A percentile compares a stretch with the other conserved stretches of the same genome.
phyloP scores from a whole-genome alignment of 163 green algal genomes.

The Scenedesmus sp. region DNA sequence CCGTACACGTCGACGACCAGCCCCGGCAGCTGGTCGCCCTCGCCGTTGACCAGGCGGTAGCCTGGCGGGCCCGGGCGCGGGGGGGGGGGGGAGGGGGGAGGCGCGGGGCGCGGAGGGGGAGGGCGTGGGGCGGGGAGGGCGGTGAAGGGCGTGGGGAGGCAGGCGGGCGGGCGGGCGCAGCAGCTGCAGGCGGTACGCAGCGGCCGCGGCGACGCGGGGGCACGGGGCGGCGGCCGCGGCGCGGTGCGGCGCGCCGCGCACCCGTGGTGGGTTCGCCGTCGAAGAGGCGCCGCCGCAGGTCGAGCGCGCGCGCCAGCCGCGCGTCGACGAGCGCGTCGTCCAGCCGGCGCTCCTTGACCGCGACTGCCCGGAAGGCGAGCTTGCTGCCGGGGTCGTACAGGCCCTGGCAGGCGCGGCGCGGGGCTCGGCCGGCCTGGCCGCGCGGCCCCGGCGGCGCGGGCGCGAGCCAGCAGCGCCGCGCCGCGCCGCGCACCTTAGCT shows the following conservation, averaged over 20 bases:
- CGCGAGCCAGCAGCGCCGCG: too few relatives aligned
- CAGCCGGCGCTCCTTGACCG: constrained; percentile 36
- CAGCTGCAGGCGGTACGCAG: too few relatives aligned
- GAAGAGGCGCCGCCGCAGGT: constrained; percentile 37
- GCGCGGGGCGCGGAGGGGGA: not conserved
- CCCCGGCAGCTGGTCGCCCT: constrained; percentile 49
- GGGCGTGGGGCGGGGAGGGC: not conserved
- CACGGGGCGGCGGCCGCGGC: not conserved
- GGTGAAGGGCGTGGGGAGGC: too few relatives aligned
- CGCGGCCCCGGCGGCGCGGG: too few relatives aligned
- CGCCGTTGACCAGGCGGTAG: constrained; percentile 51
- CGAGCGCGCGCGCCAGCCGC: constrained; percentile 22
- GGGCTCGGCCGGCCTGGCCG: too few relatives aligned
- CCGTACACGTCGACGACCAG: constrained; percentile 51
- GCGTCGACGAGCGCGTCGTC: constrained; percentile 34
- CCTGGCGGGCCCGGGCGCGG: not conserved
- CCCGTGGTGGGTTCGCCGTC: constrained; percentile 21
- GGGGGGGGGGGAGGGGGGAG: not conserved
- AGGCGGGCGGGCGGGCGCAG: too few relatives aligned
- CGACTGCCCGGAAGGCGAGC: constrained; percentile 30
- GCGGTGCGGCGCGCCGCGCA: too few relatives aligned
- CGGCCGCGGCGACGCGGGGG: too few relatives aligned
- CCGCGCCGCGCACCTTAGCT: constrained; percentile 24
- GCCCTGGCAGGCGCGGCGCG: too few relatives aligned
- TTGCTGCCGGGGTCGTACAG: constrained; percentile 36